Conservation (phyloP, 345 rosid species). For the Geranium brycei region DNA sequence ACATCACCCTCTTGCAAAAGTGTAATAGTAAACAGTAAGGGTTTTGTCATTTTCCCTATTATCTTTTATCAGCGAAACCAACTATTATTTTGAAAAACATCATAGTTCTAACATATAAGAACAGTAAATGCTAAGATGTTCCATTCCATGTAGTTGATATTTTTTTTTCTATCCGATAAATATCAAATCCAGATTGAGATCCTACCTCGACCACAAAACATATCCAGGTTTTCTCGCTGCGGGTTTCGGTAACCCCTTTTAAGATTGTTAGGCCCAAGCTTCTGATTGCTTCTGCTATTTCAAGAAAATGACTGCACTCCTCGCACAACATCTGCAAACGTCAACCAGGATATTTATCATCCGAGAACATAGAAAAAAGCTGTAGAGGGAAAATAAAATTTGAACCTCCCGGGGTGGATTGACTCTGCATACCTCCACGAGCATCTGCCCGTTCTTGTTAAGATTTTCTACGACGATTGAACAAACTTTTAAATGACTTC, state of each 20-base stretch:
- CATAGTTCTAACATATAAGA: too few relatives aligned
- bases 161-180: neutral
- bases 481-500: slow-evolving; percentile 80
- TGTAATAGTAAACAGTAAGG: too few relatives aligned
- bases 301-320: slow-evolving; percentile 84
- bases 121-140: too few relatives aligned
- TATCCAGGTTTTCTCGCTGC: slow-evolving; percentile 72
- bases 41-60: too few relatives aligned
- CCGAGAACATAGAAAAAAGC: neutral
- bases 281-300: slow-evolving; percentile 80
- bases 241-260: slow-evolving; percentile 74
- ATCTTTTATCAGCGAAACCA: too few relatives aligned
- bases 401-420: neutral
- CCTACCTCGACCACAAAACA: slow-evolving; percentile 86
- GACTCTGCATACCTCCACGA: slow-evolving; percentile 51
- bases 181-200: slow-evolving; percentile 6
- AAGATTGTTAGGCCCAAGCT: slow-evolving; percentile 74
- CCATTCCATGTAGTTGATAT: too few relatives aligned
- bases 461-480: slow-evolving; percentile 88
- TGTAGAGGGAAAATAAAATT: neutral
- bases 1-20: too few relatives aligned
- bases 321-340: slow-evolving; percentile 75
- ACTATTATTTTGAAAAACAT: too few relatives aligned
- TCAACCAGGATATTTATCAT: slow-evolving; percentile 11
- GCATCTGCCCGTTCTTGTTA: slow-evolving; percentile 70